Conservation (phyloP, 1,139 yeast species). For the Candida freyschussii region DNA sequence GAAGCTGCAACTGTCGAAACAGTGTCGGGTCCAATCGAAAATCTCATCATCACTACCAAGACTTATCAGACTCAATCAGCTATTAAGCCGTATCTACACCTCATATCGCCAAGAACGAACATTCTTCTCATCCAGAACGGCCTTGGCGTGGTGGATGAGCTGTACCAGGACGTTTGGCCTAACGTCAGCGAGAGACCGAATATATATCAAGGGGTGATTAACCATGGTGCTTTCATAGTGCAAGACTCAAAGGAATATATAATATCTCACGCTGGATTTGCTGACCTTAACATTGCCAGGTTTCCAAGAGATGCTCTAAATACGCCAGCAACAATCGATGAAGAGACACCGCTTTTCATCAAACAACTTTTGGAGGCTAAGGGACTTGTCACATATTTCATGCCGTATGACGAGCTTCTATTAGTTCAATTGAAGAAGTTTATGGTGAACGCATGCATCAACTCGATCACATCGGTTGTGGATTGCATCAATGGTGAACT, state of each 20-base stretch:
- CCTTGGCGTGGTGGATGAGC: constrained; percentile 62
- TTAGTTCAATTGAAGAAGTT: constrained; percentile 71
- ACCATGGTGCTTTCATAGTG: constrained; percentile 67
- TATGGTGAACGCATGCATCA: constrained; percentile 74
- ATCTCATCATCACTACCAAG: constrained; percentile 65
- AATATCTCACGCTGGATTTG: constrained; percentile 65
- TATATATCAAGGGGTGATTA: constrained; percentile 67
- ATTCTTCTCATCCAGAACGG: constrained; percentile 82
- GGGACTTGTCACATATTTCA: constrained; percentile 39
- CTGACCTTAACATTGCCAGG: constrained; percentile 50
- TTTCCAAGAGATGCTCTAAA: constrained; percentile 30
- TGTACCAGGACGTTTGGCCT: constrained; percentile 58
- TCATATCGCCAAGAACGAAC: constrained; percentile 47
- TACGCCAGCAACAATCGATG: constrained; percentile 16
- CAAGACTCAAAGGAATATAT: constrained; percentile 23
- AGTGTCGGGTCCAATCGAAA: constrained; percentile 35
- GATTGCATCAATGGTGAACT: constrained; percentile 77
- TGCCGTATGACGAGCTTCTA: constrained; percentile 51
- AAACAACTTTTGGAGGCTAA: constrained; percentile 24
- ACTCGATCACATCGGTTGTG: constrained; percentile 73
- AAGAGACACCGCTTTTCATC: constrained; percentile 27
- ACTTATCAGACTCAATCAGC: constrained; percentile 52
- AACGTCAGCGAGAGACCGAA: constrained; percentile 42
- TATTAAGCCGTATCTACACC: constrained; percentile 42
- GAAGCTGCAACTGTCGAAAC: constrained; percentile 28